Conservation (phyloP, 2,329 filamentous ascomycete species). For the Penicillium hesseltinei region DNA sequence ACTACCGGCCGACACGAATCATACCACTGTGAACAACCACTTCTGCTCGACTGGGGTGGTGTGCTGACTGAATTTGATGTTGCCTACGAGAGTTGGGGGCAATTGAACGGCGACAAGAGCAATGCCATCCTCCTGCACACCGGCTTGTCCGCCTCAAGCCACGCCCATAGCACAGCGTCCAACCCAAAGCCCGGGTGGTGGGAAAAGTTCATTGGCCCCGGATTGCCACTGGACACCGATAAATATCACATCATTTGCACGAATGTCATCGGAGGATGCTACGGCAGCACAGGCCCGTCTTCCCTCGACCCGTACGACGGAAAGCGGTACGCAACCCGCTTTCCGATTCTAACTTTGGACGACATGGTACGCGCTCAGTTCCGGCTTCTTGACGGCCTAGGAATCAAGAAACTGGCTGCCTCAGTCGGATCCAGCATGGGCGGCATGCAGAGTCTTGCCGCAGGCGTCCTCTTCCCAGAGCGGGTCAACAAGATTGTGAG, state of each 20-base stretch:
- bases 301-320: constrained; percentile 86
- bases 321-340: constrained; percentile 85
- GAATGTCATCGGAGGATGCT: constrained; percentile 94
- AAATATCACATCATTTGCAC: constrained; percentile 95
- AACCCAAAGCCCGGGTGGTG: constrained; percentile 95
- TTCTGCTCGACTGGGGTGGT: constrained; percentile 92
- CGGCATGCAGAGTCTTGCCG: constrained; percentile 93
- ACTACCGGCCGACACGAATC: constrained; percentile 80
- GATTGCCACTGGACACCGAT: constrained; percentile 78
- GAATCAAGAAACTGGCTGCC: constrained; percentile 76
- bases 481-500: constrained; percentile 79
- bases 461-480: constrained; percentile 77
- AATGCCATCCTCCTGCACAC: constrained; percentile 94
- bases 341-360: constrained; percentile 91
- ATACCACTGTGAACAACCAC: constrained; percentile 70
- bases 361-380: constrained; percentile 99
- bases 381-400: constrained; percentile 74
- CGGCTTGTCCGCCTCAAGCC: constrained; percentile 92
- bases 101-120: constrained; percentile 71
- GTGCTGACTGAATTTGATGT: constrained; percentile 82
- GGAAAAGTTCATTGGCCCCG: constrained; percentile 96
- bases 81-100: constrained; percentile 91
- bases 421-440: constrained; percentile 97
- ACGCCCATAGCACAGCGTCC: constrained; percentile 83
- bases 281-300: constrained; percentile 87